Conservation (phyloP, 2,329 filamentous ascomycete genomes). For the Diaporthe amygdali region DNA sequence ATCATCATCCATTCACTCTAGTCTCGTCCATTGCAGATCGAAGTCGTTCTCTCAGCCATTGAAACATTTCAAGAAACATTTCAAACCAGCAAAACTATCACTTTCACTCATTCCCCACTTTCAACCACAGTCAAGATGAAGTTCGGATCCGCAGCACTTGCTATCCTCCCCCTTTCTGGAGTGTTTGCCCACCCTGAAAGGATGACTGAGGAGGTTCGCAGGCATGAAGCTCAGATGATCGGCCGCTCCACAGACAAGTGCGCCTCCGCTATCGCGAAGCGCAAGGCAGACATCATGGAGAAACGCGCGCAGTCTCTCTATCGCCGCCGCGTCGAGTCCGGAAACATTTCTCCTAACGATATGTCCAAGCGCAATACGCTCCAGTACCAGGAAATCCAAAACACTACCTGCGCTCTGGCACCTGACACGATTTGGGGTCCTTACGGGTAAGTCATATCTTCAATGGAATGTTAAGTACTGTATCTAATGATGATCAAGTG, state of each 20-base stretch:
- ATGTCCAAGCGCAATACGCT: constrained; percentile 6
- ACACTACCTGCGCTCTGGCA: constrained; percentile 1
- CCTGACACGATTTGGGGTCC: constrained; percentile 11
- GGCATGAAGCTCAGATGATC: background rate
- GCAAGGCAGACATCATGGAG: constrained; percentile 5
- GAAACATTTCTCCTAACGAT: background rate
- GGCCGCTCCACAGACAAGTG: constrained; percentile 9
- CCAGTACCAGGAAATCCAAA: constrained; percentile 10
- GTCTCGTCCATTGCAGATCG: background rate
- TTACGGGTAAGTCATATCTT: background rate
- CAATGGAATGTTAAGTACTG: background rate
- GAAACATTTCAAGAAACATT: too few relatives aligned
- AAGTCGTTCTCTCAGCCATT: background rate
- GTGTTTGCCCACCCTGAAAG: background rate
- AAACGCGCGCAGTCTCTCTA: constrained; percentile 4
- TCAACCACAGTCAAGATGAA: background rate
- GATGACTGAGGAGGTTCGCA: background rate
- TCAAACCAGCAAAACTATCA: background rate
- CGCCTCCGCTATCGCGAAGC: background rate
- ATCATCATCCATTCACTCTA: background rate
- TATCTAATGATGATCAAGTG: background rate
- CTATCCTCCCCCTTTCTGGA: background rate
- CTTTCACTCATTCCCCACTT: background rate
- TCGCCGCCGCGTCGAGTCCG: constrained; percentile 1
- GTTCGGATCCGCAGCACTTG: background rate